Evolutionary conservation across 345 rosid species (phyloP), one percentile per base, ranked within the genome.

Genomic region (Brassica incana): DNA sequence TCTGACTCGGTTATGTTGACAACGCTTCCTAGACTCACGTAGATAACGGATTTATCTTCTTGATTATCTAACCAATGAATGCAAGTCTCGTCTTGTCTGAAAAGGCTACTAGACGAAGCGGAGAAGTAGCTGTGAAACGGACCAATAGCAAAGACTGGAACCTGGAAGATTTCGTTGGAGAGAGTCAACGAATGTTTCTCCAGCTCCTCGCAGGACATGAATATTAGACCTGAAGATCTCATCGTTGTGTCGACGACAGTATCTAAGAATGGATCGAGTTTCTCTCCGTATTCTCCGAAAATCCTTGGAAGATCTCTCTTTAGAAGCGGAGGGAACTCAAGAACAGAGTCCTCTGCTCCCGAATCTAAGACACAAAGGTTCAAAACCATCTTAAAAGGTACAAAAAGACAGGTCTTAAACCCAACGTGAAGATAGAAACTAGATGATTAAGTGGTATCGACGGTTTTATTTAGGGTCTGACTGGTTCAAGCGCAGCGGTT

Each of bases 171-270:
- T 32, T 77, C 82, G 6, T 85, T 87, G 20, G 86, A 5, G 77
- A 85, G 85, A 29, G 85, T 72, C 48, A 91, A 36, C 1, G 87
- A 85, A 8, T 87, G 82, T 12, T 65, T 80, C 75, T 91, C 97
- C 0, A 91, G 84, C 65, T 88, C 91, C 50, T 91, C 90, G 30
- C 89, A 83, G 1, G 91, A 89, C 90, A 91, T 90, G 67, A 88
- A 81, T 58, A 93, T 85, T 3, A 93, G 65, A 9, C 82, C 93
- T 12, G 73, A 74, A 6, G 86, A 87, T 18, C 23, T 76, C 84
- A 69, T 52, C 38, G 52, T 69, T 1, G 80, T 75, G 32, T 75
- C 76, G 9, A 65, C 72, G 0, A n/a, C 10, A 40, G 5, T 2
- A 9, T 1, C 32, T 43, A 80, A 9, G 15, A 69, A 75, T 14